A percentile compares a stretch with the other conserved stretches of the same genome.
Evolutionary conservation across 257 asterid genomes (phyloP).

Genomic region (Solanum peruvianum): DNA sequence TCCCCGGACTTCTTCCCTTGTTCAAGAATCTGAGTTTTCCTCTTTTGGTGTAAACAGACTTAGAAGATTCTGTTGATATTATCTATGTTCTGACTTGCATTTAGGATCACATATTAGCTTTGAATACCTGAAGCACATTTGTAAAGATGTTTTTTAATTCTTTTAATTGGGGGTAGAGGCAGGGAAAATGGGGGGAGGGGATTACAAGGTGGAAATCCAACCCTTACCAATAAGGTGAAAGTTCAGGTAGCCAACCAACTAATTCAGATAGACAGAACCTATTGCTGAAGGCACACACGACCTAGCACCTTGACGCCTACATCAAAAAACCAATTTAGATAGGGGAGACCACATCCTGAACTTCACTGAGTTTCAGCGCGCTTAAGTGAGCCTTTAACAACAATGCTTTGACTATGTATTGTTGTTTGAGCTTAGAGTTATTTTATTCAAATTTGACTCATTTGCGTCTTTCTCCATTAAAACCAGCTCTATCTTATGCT

Average conservation of each 20-base stretch:
- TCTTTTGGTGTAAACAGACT: neutral
- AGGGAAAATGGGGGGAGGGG: neutral
- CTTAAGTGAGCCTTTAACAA: neutral
- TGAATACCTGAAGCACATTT: neutral
- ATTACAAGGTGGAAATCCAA: neutral
- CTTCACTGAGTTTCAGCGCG: neutral
- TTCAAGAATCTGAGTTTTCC: too few relatives aligned
- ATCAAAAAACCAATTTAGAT: neutral
- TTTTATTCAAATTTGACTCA: neutral
- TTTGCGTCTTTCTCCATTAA: neutral
- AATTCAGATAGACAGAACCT: neutral
- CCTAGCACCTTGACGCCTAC: neutral
- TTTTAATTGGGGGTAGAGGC: neutral
- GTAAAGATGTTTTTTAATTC: neutral
- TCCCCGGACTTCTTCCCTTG: too few relatives aligned
- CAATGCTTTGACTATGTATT: neutral
- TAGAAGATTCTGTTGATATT: neutral
- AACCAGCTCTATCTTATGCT: neutral
- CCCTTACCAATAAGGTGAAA: neutral
- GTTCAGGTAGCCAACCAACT: neutral
- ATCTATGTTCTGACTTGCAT: neutral
- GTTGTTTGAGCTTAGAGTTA: neutral
- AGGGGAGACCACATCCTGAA: neutral
- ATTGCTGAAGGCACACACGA: neutral
- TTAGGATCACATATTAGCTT: neutral